Evolutionary conservation across 192 early-diverging fungal genomes (phyloP).

Genomic region (Coemansia reversa): DNA sequence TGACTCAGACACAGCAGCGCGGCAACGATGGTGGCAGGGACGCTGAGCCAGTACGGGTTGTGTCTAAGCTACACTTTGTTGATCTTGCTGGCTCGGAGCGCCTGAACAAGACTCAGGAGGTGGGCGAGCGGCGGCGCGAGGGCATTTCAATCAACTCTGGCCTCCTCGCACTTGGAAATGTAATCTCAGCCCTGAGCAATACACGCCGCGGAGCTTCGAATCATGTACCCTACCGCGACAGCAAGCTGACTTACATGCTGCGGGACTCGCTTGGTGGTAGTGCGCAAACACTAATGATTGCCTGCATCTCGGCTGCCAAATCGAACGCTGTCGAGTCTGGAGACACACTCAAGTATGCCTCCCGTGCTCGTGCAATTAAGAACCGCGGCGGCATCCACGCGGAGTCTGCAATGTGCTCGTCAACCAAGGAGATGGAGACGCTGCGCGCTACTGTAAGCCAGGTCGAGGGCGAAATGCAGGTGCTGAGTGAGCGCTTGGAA

Average conservation of each 20-base stretch:
- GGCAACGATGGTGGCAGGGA: background rate
- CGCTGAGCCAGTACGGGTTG: slow-evolving; percentile 61
- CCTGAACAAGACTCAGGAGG: slow-evolving; percentile 89
- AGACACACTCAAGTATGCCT: slow-evolving; percentile 95
- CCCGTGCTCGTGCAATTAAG: slow-evolving; percentile 94
- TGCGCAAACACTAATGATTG: slow-evolving; percentile 91
- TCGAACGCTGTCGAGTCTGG: slow-evolving; percentile 84
- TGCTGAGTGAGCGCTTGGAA: slow-evolving; percentile 29
- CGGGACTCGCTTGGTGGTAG: slow-evolving; percentile 97
- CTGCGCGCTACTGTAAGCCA: slow-evolving; percentile 64
- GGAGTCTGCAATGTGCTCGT: slow-evolving; percentile 57
- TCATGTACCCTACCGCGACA: slow-evolving; percentile 96
- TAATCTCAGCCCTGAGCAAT: slow-evolving; percentile 95
- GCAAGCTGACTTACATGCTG: slow-evolving; percentile 92
- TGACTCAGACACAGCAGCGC: slow-evolving; percentile 71
- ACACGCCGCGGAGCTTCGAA: slow-evolving; percentile 51
- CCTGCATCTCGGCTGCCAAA: slow-evolving; percentile 88
- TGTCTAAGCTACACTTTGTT: slow-evolving; percentile 97
- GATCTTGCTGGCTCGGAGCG: slow-evolving; percentile 97
- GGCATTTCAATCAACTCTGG: slow-evolving; percentile 98
- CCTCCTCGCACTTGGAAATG: slow-evolving; percentile 92
- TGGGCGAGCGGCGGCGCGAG: slow-evolving; percentile 90
- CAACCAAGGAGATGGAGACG: slow-evolving; percentile 63
- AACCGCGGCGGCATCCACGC: too few species aligned
- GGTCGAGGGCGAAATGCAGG: slow-evolving; percentile 59